Base-by-base conservation (phyloP, 805 yeast genomes). In the Candida insectorum region DNA sequence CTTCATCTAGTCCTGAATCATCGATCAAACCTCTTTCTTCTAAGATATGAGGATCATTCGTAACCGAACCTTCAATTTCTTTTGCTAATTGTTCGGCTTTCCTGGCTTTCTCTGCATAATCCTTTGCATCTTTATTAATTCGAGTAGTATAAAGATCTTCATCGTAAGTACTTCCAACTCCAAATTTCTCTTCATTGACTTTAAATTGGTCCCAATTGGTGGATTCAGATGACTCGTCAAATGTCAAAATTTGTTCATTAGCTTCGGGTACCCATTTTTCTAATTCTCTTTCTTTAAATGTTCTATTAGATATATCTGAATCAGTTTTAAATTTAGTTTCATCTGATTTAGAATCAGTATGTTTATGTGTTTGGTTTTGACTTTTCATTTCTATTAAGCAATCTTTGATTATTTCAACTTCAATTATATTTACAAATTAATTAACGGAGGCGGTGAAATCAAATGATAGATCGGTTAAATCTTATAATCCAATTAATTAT, bases 201-300 rank as follows among this genome's bases (percentile, higher is more conserved):
- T 85, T 83, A 60, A 93, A 93, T 64, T 93, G 98, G 61, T 93
- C 96, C 97, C 97, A 93, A 7, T 54, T 51, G 11, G 58, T 62
- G 15, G 42, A 41, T 6, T 48, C 47, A 7, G 40, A 26, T 20
- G 37, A 32, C 15, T 51, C 55, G 23, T 69, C 74, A 17, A 75
- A 55, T 0, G 56, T 28, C 25, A 61, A 39, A 13, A 28, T 31
- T 3, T 42, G 44, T 5, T 32, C 15, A 10, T 37, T 38, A 27
- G 38, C 53, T 13, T 52, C 49, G 4, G 95, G 95, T 14, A 75
- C 75, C 98, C 98, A 91, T 48, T 69, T 73, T 59, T 84, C 78
- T 34, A 93, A 73, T 49, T 81, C 88, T 39, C 95, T 75, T 57
- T 85, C 93, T 40, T 60, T 69, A 21, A 67, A 43, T 10, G 50